phyloP scores from a whole-genome alignment of 345 rosid species.

The Moricandia arvensis region DNA sequence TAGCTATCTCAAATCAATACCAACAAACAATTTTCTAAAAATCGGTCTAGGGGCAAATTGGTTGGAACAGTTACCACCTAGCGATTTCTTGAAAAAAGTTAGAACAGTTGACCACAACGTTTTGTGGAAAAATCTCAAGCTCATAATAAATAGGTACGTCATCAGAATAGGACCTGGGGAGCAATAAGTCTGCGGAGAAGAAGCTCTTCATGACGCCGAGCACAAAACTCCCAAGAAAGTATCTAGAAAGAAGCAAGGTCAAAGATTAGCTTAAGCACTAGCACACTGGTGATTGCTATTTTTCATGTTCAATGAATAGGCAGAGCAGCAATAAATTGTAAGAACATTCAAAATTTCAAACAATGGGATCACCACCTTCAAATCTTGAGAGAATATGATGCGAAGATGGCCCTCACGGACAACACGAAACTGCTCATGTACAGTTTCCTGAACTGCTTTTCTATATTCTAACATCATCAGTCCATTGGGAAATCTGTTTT shows the following conservation, averaged over 20 bases:
- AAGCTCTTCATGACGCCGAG: conserved; percentile 86
- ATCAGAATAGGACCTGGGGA: conserved; percentile 58
- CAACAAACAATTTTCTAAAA: too few species aligned
- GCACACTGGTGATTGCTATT: not conserved
- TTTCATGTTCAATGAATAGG: not conserved
- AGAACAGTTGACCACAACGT: conserved; percentile 48
- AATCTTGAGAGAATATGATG: conserved; percentile 74
- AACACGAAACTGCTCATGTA: conserved; percentile 95
- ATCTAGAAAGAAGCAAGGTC: conserved; percentile 46
- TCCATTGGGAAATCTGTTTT: conserved; percentile 71
- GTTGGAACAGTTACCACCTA: too few species aligned
- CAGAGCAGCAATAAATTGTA: not conserved
- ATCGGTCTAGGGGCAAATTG: too few species aligned
- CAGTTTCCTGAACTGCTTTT: conserved; percentile 92
- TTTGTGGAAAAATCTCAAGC: conserved; percentile 39
- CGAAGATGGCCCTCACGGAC: conserved; percentile 98
- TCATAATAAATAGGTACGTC: not conserved
- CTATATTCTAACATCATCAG: conserved; percentile 84
- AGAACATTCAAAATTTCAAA: not conserved
- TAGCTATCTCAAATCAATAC: too few species aligned
- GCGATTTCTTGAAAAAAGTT: too few species aligned
- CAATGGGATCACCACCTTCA: conserved; percentile 60
- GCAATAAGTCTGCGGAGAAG: conserved; percentile 90
- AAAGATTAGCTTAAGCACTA: not conserved
- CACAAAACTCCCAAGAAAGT: conserved; percentile 95